Evolutionary conservation across 257 asterid species (phyloP).

Genomic region (Ajuga chamaepitys): DNA sequence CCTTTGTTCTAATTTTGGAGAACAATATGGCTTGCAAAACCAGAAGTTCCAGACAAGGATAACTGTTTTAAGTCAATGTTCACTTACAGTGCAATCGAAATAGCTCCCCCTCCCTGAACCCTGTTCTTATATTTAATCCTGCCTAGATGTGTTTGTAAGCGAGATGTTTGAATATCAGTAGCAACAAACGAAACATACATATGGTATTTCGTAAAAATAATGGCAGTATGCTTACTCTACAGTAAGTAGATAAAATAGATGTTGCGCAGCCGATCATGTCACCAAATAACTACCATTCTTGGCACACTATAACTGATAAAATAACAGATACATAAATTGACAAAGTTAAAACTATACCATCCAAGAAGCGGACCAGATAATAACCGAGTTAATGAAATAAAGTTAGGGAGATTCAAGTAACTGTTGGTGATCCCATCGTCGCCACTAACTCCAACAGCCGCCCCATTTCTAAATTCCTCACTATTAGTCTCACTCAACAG

Average conservation of each 20-base stretch:
- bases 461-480: conserved; percentile 10
- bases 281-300: conserved; percentile 3
- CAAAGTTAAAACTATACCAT: conserved; percentile 40
- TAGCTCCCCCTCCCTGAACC: too few relatives aligned
- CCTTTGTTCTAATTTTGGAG: background rate
- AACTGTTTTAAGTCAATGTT: background rate
- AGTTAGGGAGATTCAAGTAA: conserved; percentile 73
- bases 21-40: background rate
- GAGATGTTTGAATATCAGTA: too few relatives aligned
- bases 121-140: too few relatives aligned
- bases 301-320: background rate
- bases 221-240: background rate
- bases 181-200: background rate
- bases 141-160: too few relatives aligned
- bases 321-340: background rate
- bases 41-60: background rate
- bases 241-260: background rate
- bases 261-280: background rate
- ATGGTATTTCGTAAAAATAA: background rate
- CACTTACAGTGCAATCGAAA: background rate
- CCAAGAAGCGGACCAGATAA: conserved; percentile 87
- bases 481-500: conserved; percentile 10
- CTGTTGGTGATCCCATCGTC: conserved; percentile 31
- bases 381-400: conserved; percentile 66
- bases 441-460: conserved; percentile 20